These are phyloP conservation scores for Trichoderma asperelloides DNA, from an alignment of 495 filamentous ascomycete species.

Conservation along the genomic window DNA sequence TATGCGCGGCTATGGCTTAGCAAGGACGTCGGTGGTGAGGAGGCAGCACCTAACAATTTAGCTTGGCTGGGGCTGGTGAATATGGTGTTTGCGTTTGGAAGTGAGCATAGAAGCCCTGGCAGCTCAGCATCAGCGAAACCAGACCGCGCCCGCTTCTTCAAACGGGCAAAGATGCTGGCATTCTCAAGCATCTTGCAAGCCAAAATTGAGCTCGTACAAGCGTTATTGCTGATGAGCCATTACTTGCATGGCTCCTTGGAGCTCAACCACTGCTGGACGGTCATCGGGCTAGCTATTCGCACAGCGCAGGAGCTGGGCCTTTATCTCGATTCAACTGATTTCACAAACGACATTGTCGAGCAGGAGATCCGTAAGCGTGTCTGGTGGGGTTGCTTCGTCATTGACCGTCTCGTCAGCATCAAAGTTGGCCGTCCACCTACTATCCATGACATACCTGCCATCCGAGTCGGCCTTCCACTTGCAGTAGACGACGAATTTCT, in stretches of 20 bases:
- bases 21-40: slow-evolving; percentile 21
- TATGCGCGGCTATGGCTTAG: slow-evolving; percentile 22
- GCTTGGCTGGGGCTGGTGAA: slow-evolving; percentile 23
- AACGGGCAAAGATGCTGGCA: slow-evolving; percentile 18
- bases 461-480: neutral
- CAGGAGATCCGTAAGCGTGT: slow-evolving; percentile 12
- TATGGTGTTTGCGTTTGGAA: slow-evolving; percentile 18
- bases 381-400: slow-evolving; percentile 23
- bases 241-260: slow-evolving; percentile 12
- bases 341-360: slow-evolving; percentile 10
- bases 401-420: slow-evolving; percentile 30
- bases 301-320: slow-evolving; percentile 11
- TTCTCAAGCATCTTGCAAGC: slow-evolving; percentile 7
- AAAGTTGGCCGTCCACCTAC: slow-evolving; percentile 29
- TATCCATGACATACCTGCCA: slow-evolving; percentile 15
- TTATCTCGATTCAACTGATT: slow-evolving; percentile 7
- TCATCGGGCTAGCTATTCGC: slow-evolving; percentile 11
- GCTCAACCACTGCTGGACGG: slow-evolving; percentile 13
- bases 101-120: slow-evolving; percentile 12
- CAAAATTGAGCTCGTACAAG: slow-evolving; percentile 12
- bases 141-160: slow-evolving; percentile 28
- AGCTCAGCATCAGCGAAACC: slow-evolving; percentile 4
- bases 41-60: slow-evolving; percentile 20
- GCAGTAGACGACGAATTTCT: slow-evolving; percentile 11
- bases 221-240: slow-evolving; percentile 11